Conservation (phyloP, 257 asterid species). For the Jaltomata sinuosa region DNA sequence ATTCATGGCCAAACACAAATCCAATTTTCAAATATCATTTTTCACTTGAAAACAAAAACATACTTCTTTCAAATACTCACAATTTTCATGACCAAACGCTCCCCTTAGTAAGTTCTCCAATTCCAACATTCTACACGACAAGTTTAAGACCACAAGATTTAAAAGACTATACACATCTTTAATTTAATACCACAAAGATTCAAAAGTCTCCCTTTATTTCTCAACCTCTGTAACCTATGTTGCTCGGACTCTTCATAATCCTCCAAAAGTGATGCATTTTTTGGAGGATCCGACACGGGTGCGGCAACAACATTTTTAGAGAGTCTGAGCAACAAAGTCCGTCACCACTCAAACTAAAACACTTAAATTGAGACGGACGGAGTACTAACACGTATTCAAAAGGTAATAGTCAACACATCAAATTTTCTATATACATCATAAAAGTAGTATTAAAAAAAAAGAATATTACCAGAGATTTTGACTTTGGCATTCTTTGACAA, state of each 20-base stretch:
- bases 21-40: too few relatives aligned
- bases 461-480: neutral
- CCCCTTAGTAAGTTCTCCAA: neutral
- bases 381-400: neutral
- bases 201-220: neutral
- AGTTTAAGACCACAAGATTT: neutral
- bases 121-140: neutral
- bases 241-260: too few relatives aligned
- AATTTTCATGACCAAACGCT: too few relatives aligned
- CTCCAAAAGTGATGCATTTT: too few relatives aligned
- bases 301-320: too few relatives aligned
- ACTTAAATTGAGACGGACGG: neutral
- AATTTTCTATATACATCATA: neutral
- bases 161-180: neutral
- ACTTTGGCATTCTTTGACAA: neutral
- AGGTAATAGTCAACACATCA: neutral
- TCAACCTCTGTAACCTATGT: neutral
- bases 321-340: too few relatives aligned
- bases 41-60: too few relatives aligned
- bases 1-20: too few relatives aligned
- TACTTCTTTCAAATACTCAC: too few relatives aligned
- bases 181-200: neutral
- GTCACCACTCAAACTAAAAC: neutral
- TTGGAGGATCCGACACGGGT: too few relatives aligned
- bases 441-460: neutral